Base-by-base conservation (phyloP, 2,329 filamentous ascomycete genomes). In the Xylariaceae sp. region DNA sequence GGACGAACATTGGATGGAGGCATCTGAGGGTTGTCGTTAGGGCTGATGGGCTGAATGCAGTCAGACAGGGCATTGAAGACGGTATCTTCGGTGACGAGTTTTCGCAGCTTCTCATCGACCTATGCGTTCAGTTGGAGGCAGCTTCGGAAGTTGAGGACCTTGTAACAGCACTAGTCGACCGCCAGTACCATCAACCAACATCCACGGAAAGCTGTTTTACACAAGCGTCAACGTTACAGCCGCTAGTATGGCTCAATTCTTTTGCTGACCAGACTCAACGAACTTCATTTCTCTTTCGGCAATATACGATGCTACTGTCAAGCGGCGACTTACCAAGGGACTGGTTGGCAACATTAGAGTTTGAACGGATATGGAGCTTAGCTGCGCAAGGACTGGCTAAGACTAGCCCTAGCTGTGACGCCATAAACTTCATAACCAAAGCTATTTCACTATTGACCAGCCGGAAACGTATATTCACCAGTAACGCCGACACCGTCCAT, bases 21-120 rank as follows among this genome's bases (percentile, higher is more conserved):
- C 75, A 78, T 56, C 72, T 84, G 1, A 73, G 76, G 44, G 65
- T 67, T 2, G 71, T 82, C 9, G 76, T 79, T 12, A 74, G 80
- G 39, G 75, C 79, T 14, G 80, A 84, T 56, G 79, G 77, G 6
- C 57, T 82, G 14, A 65, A 74, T 26, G 72, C 79, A 2, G 60
- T 84, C 23, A 70, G 66, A 49, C 71, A 75, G 17, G 79, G 77
- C 2, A 76, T 80, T 12, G 47, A 56, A 0, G 75, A 78, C 17
- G 75, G 75, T 1, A 64, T 83, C 7, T 64, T 83, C 6, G 73
- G 76, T 23, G 65, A 73, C 11, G 63, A 69, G 8, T 78, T 81
- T 54, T 70, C 75, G 6, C 69, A 71, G 44, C 52, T 77, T 4
- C 64, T 83, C 5, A 66, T 80, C 26, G 71, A 74, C 16, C 69